Conservation (phyloP, 2,329 filamentous ascomycete species). For the Cercospora sp. region DNA sequence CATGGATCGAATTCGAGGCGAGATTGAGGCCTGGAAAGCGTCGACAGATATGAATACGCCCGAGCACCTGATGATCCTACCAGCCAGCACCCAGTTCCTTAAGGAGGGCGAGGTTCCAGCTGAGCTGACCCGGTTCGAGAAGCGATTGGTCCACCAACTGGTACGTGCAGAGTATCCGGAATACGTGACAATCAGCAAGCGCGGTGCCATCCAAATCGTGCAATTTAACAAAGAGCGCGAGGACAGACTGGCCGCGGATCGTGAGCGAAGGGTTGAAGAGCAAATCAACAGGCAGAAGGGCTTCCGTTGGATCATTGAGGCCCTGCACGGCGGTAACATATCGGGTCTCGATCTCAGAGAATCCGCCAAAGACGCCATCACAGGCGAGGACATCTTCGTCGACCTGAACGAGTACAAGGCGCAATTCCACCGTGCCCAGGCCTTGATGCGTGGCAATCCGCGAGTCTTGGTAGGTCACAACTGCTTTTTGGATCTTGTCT, state of each 20-base stretch:
- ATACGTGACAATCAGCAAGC: conserved; percentile 45
- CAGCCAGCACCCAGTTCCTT: conserved; percentile 24
- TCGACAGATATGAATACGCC: conserved; percentile 29
- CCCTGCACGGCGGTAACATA: conserved; percentile 44
- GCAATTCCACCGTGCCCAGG: conserved; percentile 44
- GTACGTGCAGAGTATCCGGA: conserved; percentile 62
- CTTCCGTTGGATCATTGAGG: conserved; percentile 54
- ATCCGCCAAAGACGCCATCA: conserved; percentile 39
- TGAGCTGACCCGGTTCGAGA: conserved; percentile 60
- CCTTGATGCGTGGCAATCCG: conserved; percentile 47
- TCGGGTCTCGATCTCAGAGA: conserved; percentile 40
- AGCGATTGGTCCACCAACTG: conserved; percentile 65
- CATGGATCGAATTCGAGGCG: conserved; percentile 47
- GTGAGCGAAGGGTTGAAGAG: conserved; percentile 43
- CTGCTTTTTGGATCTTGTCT: conserved; percentile 63
- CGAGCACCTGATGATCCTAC: conserved; percentile 40
- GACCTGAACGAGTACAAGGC: conserved; percentile 41
- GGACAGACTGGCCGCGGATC: conserved; percentile 42
- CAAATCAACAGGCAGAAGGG: conserved; percentile 49
- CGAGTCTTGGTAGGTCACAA: conserved; percentile 65
- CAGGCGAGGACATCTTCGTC: conserved; percentile 40
- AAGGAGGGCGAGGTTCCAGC: conserved; percentile 25
- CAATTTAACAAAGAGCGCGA: conserved; percentile 47
- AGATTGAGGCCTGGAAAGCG: conserved; percentile 51
- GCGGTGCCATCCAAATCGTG: conserved; percentile 47